Evolutionary conservation across 495 filamentous ascomycete genomes (phyloP), one percentile per base, ranked within the genome.

Genomic region (Glutinoglossum americanum): DNA sequence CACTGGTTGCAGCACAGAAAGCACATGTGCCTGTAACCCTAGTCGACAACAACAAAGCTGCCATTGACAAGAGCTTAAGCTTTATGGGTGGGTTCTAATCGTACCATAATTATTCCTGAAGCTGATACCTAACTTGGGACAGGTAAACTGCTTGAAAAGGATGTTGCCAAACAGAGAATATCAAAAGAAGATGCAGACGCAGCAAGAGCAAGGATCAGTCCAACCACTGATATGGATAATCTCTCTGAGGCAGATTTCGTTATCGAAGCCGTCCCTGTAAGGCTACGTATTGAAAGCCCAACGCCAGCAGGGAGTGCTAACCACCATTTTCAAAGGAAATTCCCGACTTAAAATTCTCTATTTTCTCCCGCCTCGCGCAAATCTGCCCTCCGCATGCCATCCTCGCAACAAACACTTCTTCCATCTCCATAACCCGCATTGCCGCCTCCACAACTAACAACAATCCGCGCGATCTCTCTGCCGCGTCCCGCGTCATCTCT

Each of bases 321-420:
- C n/a, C 17, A 21, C n/a, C 8, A 15, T 33, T 41, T 0, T 5
- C 10, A 59, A n/a, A 64, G 66, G 92, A 99, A 73, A 93, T 93
- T 48, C 80, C 82, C 13, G 71, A 81, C 48, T 76, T 99, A 56
- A 99, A 99, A 69, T 80, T 80, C 49, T 77, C 78, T 60, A 93
- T 99, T 51, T 99, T 99, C 73, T 72, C 80, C 60, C 75, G 81
- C 61, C 77, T 99, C 11, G 89, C 92, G 3, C 72, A 85, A 59
- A 82, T 94, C 63, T 86, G 84, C 51, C 82, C 85, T n/a, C 73
- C 82, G 39, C 85, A 97, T 65, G 80, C 92, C 55, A 87, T 97
- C 62, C 80, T 99, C 27, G 88, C 92, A 17, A 99, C 92, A 45
- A 99, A 99, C 72, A 99, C 92, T 17, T 94, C 87, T 44, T 95